A percentile compares a stretch with the other conserved stretches of the same genome.
Evolutionary conservation across 169 alveolate species (phyloP).

Genomic region (Plasmodium billcollinsi): DNA sequence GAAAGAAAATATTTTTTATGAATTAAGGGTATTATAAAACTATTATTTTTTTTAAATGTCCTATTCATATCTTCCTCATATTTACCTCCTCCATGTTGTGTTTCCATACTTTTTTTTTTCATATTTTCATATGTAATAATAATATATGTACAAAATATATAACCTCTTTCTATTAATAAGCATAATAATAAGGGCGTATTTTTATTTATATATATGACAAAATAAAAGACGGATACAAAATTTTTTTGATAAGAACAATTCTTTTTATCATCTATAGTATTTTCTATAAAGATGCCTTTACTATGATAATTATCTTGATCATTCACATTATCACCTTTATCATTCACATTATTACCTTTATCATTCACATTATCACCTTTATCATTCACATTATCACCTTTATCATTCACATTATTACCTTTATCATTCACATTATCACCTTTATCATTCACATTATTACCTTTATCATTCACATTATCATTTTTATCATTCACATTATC

Average conservation of each 20-base stretch:
- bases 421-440: background rate
- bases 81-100: background rate
- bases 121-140: constrained; percentile 19
- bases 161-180: constrained; percentile 37
- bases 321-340: background rate
- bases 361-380: background rate
- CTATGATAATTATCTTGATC: background rate
- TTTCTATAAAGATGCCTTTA: background rate
- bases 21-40: constrained; percentile 47
- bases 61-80: background rate
- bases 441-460: background rate
- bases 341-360: background rate
- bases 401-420: background rate
- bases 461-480: background rate
- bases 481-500: background rate
- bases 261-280: background rate
- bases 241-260: constrained; percentile 1
- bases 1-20: constrained; percentile 36
- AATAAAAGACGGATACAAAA: constrained; percentile 30
- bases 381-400: background rate
- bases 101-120: constrained; percentile 9
- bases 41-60: background rate
- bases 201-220: constrained; percentile 18
- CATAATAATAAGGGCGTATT: constrained; percentile 26
- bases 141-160: constrained; percentile 32